Percentiles rank a stretch among this genome's conserved stretches.
These are phyloP conservation scores for Lagenidium giganteum DNA, from an alignment of 352 stramenopile species.

Conservation along the genomic window DNA sequence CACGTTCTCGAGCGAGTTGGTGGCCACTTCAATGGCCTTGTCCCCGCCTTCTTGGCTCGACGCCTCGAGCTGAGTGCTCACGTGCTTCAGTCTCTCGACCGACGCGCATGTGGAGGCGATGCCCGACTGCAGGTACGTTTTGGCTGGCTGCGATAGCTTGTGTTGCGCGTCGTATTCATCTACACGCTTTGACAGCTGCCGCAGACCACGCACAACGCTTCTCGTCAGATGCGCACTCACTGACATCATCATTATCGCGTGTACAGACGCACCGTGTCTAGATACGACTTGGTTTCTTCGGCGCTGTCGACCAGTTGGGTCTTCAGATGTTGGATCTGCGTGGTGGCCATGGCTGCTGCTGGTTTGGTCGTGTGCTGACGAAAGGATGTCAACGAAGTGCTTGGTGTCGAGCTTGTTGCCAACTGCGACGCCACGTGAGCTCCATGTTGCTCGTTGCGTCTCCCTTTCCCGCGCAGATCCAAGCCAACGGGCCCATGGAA, in stretches of 20 bases:
- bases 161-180: slow-evolving; percentile 46
- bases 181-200: slow-evolving; percentile 52
- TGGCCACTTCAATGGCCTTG: slow-evolving; percentile 33
- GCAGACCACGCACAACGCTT: not conserved
- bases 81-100: slow-evolving; percentile 32
- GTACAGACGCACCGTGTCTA: slow-evolving; percentile 25
- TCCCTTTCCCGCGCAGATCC: too few species aligned
- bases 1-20: slow-evolving; percentile 33
- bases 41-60: slow-evolving; percentile 38
- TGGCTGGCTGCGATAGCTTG: slow-evolving; percentile 36
- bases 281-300: slow-evolving; percentile 48
- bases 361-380: slow-evolving; percentile 1
- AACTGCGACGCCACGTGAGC: too few species aligned
- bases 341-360: not conserved
- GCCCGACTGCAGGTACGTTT: slow-evolving; percentile 33
- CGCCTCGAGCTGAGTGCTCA: slow-evolving; percentile 20
- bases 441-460: too few species aligned
- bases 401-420: too few species aligned
- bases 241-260: not conserved
- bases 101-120: slow-evolving; percentile 25
- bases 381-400: too few species aligned
- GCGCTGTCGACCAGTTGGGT: slow-evolving; percentile 43
- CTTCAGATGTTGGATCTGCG: slow-evolving; percentile 40
- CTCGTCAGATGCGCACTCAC: not conserved
- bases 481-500: too few species aligned